Percentiles rank a stretch among this genome's conserved stretches.
These are phyloP conservation scores for Cystobasidium ongulense DNA, from an alignment of 768 basidiomycete genomes.

Conservation along the genomic window DNA sequence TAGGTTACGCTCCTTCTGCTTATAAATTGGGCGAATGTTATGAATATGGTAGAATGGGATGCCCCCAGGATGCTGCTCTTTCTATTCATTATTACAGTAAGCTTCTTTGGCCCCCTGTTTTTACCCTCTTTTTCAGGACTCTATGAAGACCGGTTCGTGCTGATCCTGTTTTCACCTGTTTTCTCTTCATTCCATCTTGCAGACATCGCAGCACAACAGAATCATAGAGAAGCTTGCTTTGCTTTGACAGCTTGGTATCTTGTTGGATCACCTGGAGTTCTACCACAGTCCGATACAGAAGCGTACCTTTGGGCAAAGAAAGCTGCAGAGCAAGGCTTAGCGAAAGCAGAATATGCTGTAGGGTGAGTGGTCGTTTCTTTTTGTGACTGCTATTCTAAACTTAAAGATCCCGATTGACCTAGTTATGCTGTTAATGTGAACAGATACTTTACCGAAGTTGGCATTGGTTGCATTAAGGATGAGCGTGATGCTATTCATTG, in stretches of 20 bases:
- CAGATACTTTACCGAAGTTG: slow-evolving; percentile 51
- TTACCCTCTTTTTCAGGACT: background rate
- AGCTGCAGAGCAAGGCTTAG: slow-evolving; percentile 81
- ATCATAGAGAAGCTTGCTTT: slow-evolving; percentile 93
- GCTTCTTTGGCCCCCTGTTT: slow-evolving; percentile 18
- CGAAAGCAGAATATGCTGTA: slow-evolving; percentile 94
- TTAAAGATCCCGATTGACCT: slow-evolving; percentile 1
- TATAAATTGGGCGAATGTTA: slow-evolving; percentile 95
- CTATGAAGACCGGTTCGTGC: no score
- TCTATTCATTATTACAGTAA: slow-evolving; percentile 86
- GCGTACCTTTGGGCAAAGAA: slow-evolving; percentile 96
- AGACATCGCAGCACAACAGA: slow-evolving; percentile 96
- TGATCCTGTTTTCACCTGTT: slow-evolving; percentile 17
- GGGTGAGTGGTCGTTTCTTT: slow-evolving; percentile 51
- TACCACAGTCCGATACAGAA: slow-evolving; percentile 97
- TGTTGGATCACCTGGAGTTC: slow-evolving; percentile 91
- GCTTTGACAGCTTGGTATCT: slow-evolving; percentile 98
- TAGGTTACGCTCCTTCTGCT: slow-evolving; percentile 92
- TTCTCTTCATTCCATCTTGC: slow-evolving; percentile 47
- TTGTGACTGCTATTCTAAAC: background rate
- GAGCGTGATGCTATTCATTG: slow-evolving; percentile 63
- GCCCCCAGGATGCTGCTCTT: slow-evolving; percentile 90
- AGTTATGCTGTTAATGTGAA: background rate
- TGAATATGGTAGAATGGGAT: slow-evolving; percentile 98
- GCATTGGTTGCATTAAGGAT: slow-evolving; percentile 68